Percentiles rank a stretch among this genome's conserved stretches.
Evolutionary conservation across 176 grass and related monocot species (phyloP).

Genomic region (Urochloa ruziziensis): DNA sequence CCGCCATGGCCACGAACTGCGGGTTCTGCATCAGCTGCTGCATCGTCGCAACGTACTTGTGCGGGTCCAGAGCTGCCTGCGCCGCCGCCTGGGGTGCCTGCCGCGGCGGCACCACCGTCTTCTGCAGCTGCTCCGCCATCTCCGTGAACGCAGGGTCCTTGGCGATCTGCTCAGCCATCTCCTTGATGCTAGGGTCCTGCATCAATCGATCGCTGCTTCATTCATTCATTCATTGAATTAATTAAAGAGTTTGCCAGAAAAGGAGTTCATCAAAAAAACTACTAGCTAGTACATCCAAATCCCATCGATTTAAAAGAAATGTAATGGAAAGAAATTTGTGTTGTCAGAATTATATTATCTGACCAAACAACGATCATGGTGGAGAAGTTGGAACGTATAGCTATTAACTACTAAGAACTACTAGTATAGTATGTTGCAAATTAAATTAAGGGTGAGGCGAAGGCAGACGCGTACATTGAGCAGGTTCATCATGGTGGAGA

Average conservation of each 20-base stretch:
- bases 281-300: too few relatives aligned
- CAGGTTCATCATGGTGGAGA: conserved; percentile 78
- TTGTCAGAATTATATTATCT: too few relatives aligned
- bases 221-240: not conserved
- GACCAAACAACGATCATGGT: too few relatives aligned
- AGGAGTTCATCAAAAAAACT: too few relatives aligned
- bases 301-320: too few relatives aligned
- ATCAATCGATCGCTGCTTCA: too few relatives aligned
- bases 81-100: not conserved
- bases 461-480: conserved; percentile 70
- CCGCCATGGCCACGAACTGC: conserved; percentile 88
- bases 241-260: too few relatives aligned
- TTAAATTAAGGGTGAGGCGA: too few relatives aligned
- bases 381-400: too few relatives aligned
- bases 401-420: too few relatives aligned
- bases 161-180: conserved; percentile 97
- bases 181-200: conserved; percentile 93
- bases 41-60: conserved; percentile 89
- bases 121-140: conserved; percentile 99
- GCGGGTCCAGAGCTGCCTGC: conserved; percentile 70
- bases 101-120: conserved; percentile 51
- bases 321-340: too few relatives aligned
- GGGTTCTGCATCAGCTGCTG: conserved; percentile 97
- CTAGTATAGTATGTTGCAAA: too few relatives aligned
- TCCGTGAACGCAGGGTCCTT: conserved; percentile 83